Conservation (phyloP, 164 flowering plant species). For the Paratinospora sagittata region DNA sequence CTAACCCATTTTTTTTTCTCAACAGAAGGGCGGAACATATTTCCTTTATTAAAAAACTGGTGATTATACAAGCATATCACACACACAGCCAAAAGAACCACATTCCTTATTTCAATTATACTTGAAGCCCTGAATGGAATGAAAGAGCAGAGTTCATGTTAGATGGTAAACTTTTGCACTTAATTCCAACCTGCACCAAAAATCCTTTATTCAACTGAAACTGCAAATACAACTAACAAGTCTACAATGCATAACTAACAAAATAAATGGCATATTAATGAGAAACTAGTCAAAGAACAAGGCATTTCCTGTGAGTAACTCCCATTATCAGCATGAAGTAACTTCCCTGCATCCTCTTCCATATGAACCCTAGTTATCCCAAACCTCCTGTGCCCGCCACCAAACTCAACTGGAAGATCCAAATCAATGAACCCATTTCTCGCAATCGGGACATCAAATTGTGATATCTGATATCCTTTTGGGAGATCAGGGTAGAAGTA, state of each 20-base stretch:
- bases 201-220: neutral
- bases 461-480: conserved; percentile 92
- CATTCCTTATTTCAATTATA: neutral
- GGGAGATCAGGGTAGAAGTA: conserved; percentile 95
- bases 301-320: conserved; percentile 53
- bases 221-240: neutral
- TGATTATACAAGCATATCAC: too few species aligned
- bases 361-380: conserved; percentile 92
- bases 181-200: neutral
- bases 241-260: too few species aligned
- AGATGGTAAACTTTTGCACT: neutral
- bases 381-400: conserved; percentile 87
- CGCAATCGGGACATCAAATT: conserved; percentile 89
- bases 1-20: too few species aligned
- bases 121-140: neutral
- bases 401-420: conserved; percentile 89
- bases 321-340: conserved; percentile 64
- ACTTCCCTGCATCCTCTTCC: conserved; percentile 99
- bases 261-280: neutral
- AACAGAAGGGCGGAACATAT: neutral
- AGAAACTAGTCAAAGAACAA: neutral
- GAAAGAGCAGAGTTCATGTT: neutral
- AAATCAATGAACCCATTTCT: conserved; percentile 59
- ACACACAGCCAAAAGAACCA: neutral
- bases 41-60: neutral